Evolutionary conservation across 352 stramenopile species (phyloP).

Genomic region (Phytophthora capsici): DNA sequence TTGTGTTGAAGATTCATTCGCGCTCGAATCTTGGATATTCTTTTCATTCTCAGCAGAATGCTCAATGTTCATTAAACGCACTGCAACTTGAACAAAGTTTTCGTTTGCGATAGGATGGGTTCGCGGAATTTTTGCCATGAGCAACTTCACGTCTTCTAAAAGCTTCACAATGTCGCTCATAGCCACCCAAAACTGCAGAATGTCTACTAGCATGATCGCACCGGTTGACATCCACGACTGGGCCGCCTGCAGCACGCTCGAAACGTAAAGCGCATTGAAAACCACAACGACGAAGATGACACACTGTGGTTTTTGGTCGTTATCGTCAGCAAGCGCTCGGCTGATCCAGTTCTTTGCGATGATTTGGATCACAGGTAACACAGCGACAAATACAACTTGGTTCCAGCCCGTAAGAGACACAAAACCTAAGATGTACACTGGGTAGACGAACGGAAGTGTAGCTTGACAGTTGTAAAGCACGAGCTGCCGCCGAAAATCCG

Average conservation of each 20-base stretch:
- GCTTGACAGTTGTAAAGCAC: constrained; percentile 24
- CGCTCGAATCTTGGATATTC: no score
- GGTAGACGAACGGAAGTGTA: constrained; percentile 43
- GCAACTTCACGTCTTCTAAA: no score
- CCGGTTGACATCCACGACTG: constrained; percentile 31
- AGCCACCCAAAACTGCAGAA: constrained; percentile 36
- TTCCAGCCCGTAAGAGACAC: constrained; percentile 21
- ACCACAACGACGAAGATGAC: constrained; percentile 59
- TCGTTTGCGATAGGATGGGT: no score
- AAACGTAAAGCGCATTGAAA: constrained; percentile 53
- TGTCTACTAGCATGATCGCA: constrained; percentile 40
- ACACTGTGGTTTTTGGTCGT: constrained; percentile 41
- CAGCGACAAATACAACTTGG: no score
- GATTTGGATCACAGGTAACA: no score
- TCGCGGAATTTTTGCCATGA: no score
- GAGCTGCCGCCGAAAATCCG: constrained; percentile 22
- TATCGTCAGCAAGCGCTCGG: constrained; percentile 9
- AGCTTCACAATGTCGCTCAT: no score
- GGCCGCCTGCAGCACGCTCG: constrained; percentile 46
- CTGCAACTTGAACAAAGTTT: constrained; percentile 28
- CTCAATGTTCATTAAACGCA: constrained; percentile 8
- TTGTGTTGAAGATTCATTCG: not conserved
- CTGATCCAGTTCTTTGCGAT: constrained; percentile 54
- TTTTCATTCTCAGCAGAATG: not conserved
- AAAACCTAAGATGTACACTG: constrained; percentile 49